Evolutionary conservation across 1,284 basidiomycete genomes (phyloP), one percentile per base, ranked within the genome.

Genomic region (Xerocomus amazonicus): DNA sequence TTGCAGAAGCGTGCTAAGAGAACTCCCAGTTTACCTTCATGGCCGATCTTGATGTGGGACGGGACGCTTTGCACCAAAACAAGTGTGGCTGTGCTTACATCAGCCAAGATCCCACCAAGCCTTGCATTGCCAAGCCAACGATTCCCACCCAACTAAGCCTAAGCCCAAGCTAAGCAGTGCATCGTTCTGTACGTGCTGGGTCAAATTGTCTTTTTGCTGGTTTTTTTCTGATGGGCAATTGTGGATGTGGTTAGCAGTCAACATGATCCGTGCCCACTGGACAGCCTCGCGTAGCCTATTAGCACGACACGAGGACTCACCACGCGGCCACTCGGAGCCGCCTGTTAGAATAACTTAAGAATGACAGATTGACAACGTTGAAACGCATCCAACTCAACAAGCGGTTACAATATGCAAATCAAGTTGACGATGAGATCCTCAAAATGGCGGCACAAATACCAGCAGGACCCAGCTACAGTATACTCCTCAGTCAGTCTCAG

Each of bases 391-490:
- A 29, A 28, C 17, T 17, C 17, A 19, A 33, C 48, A 23, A 29
- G 12, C 12, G 8, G 28, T 32, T 33, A 34, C 40, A 53, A 17
- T 23, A 68, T 69, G 63, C 56, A 53, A 9, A 47, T 69, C 53
- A 69, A 47, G 53, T 35, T 65, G 14, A 27, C 53, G 26, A 37
- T 36, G 2, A 59, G 42, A 35, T 60, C 63, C 34, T 32, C 51
- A 39, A 68, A 55, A 51, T 49, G 54, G 57, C 56, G 43, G 14
- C 67, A 68, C 43, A 48, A 48, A 37, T 67, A 65, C 28, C 19
- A 56, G 26, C 46, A 56, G 5, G 63, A 66, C 38, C 67, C 66
- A 29, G 62, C 67, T 14, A 66, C 63, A 8, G 34, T 66, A 48
- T 69, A 50, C n/a, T 69, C 67, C 29, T 9, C 50, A 6, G 48